Conservation (phyloP, 768 basidiomycete species). For the Boletus coccyginus region DNA sequence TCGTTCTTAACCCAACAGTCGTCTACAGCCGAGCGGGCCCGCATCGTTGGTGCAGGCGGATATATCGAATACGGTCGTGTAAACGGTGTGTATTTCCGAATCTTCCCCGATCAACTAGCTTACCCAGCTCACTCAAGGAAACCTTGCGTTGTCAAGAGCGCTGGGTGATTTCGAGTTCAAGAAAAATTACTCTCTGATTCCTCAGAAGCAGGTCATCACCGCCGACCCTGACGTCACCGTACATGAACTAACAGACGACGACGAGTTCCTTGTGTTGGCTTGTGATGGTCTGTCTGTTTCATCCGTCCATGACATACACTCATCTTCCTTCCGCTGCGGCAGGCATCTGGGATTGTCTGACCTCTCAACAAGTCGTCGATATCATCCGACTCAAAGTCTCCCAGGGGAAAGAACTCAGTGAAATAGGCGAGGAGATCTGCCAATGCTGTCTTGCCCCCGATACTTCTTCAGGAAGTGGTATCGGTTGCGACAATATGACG, state of each 20-base stretch:
- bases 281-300: conserved; percentile 78
- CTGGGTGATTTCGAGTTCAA: conserved; percentile 99
- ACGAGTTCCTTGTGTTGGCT: conserved; percentile 95
- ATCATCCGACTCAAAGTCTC: conserved; percentile 81
- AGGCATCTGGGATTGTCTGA: conserved; percentile 99
- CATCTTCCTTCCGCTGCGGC: conserved; percentile 2
- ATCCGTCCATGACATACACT: not conserved
- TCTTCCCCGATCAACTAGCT: not conserved
- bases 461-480: conserved; percentile 83
- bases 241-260: conserved; percentile 81
- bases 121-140: conserved; percentile 52
- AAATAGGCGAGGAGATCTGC: conserved; percentile 88
- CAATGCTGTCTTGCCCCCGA: conserved; percentile 94
- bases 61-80: conserved; percentile 97
- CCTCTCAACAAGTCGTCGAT: conserved; percentile 90
- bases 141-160: conserved; percentile 91
- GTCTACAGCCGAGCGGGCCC: conserved; percentile 68
- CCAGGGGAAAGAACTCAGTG: conserved; percentile 70
- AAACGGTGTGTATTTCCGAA: conserved; percentile 61
- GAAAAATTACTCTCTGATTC: conserved; percentile 76
- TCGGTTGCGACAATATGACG: conserved; percentile 99
- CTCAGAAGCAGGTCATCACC: conserved; percentile 94
- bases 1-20: not conserved
- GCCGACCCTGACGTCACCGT: conserved; percentile 87
- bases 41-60: conserved; percentile 89